Evolutionary conservation across 805 yeast genomes (phyloP).

Genomic region (Sugiyamaella americana): DNA sequence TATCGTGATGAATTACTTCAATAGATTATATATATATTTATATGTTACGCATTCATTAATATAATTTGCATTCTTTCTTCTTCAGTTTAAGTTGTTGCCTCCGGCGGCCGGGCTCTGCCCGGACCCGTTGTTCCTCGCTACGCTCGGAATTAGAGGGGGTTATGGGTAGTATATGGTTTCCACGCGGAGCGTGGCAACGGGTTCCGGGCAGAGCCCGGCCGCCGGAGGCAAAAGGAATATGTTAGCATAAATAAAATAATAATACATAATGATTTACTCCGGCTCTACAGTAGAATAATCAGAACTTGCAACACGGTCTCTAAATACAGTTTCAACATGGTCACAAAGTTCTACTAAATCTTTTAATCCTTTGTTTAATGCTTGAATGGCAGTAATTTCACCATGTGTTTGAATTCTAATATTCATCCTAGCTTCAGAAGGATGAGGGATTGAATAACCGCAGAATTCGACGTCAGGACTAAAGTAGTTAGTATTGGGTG

Average conservation of each 20-base stretch:
- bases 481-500: too few relatives aligned
- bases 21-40: constrained; percentile 15
- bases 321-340: constrained; percentile 73
- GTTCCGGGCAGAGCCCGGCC: too few relatives aligned
- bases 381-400: constrained; percentile 79
- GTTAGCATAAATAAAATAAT: too few relatives aligned
- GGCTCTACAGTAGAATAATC: constrained; percentile 33
- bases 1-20: constrained; percentile 68
- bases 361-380: constrained; percentile 83
- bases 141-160: too few relatives aligned
- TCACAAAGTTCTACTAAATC: constrained; percentile 78
- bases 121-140: too few relatives aligned
- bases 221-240: too few relatives aligned
- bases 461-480: constrained; percentile 94
- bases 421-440: constrained; percentile 85
- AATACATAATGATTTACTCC: constrained; percentile 2
- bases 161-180: too few relatives aligned
- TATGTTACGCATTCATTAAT: not conserved
- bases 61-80: not conserved
- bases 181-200: too few relatives aligned
- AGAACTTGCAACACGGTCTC: constrained; percentile 57
- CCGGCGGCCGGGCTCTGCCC: too few relatives aligned
- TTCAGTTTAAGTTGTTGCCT: too few relatives aligned
- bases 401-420: constrained; percentile 92
- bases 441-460: constrained; percentile 98